Evolutionary conservation across 2,329 filamentous ascomycete species (phyloP), one percentile per base, ranked within the genome.

Genomic region (Pseudopyrenochaeta lycopersici): DNA sequence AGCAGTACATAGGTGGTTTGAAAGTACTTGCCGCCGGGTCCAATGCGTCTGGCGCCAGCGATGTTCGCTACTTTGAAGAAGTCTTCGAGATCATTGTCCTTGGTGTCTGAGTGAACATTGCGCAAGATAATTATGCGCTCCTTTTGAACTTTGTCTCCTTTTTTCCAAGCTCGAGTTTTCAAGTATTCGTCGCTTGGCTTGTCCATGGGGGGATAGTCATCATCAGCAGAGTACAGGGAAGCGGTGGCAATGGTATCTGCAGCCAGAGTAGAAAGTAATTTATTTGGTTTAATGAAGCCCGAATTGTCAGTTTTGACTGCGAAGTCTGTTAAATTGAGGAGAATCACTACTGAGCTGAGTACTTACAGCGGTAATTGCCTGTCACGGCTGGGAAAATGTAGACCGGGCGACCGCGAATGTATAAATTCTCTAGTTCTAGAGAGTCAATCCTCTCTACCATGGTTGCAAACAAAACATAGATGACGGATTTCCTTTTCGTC

Each of bases 391-490:
- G 43, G n/a, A 42, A 36, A n/a, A 52, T 41, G 14, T 35, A 20
- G 27, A 52, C 42, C 6, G 14, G 18, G 29, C 49, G 42, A 18
- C 29, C 42, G 7, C 14, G 18, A 15, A 51, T 41, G 4, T 7
- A 35, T 9, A 27, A 18, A 11, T 20, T 18, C 17, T 14, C 17
- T 7, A 31, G 14, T 6, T 12, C 20, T 7, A 12, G 6, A 1
- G 49, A 33, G 6, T 36, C 17, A 10, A 41, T 41, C n/a, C 27
- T 21, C 7, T 46, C 33, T 18, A 27, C 18, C 2, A 33, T 23
- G 9, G 15, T 35, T 6, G 31, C 32, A 35, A 51, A 51, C 2
- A 51, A 42, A 5, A 51, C 27, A 21, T 51, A 51, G 14, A 46
- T 20, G 7, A 51, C 27, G 20, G 36, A 23, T 2, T 18, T 35